These are phyloP conservation scores for Xylaria sp. DNA, from an alignment of 2,329 filamentous ascomycete genomes.

Conservation along the genomic window DNA sequence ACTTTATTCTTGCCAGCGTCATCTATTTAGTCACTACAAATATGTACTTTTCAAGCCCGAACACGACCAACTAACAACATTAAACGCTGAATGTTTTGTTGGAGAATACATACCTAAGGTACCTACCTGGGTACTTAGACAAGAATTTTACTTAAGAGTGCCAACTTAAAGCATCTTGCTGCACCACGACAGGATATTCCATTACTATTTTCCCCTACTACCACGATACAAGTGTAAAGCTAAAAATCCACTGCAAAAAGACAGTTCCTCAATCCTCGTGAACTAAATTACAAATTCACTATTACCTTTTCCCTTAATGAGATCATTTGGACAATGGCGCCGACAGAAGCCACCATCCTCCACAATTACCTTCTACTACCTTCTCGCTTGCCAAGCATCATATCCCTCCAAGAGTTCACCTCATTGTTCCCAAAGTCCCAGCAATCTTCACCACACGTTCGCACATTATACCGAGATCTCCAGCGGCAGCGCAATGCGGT, in stretches of 20 bases:
- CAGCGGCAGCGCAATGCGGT: conserved; percentile 77
- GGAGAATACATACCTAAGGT: too few relatives aligned
- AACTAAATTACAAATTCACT: background rate
- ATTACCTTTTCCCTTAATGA: background rate
- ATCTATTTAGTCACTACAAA: background rate
- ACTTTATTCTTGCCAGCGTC: background rate
- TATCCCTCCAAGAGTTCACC: conserved; percentile 80
- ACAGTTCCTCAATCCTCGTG: background rate
- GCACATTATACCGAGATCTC: conserved; percentile 80
- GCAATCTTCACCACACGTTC: conserved; percentile 74
- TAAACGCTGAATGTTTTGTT: too few relatives aligned
- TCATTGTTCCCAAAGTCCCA: conserved; percentile 77
- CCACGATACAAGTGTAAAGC: background rate
- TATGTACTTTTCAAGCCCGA: too few relatives aligned
- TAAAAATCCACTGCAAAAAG: background rate
- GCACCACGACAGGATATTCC: too few relatives aligned
- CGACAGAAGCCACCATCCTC: conserved; percentile 79
- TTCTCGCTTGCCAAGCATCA: conserved; percentile 76
- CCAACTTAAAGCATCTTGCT: too few relatives aligned
- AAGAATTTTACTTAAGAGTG: too few relatives aligned
- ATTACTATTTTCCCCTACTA: background rate
- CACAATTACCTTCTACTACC: conserved; percentile 82
- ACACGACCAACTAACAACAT: too few relatives aligned
- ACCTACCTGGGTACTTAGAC: too few relatives aligned
- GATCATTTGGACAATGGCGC: conserved; percentile 65